Evolutionary conservation across 2,329 filamentous ascomycete species (phyloP).

Genomic region (Alternaria postmessia): DNA sequence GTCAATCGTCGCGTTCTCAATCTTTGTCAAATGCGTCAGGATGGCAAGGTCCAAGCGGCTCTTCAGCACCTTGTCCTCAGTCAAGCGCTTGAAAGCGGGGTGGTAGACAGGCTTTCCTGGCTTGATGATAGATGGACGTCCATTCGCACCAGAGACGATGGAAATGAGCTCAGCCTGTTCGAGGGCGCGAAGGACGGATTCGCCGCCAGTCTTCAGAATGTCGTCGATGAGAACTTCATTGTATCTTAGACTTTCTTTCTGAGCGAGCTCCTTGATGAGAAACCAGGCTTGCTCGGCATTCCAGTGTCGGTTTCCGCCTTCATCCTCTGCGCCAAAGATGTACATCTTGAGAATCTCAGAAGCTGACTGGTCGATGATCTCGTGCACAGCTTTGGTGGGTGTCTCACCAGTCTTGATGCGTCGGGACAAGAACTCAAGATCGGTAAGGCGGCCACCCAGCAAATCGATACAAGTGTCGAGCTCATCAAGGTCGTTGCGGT

Average conservation of each 20-base stretch:
- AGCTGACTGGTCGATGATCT: slow-evolving; percentile 88
- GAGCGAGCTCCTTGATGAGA: slow-evolving; percentile 79
- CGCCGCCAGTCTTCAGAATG: slow-evolving; percentile 75
- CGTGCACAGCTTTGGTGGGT: slow-evolving; percentile 79
- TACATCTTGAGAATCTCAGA: slow-evolving; percentile 95
- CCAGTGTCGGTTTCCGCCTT: slow-evolving; percentile 69
- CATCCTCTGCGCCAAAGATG: slow-evolving; percentile 69
- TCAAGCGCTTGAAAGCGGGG: slow-evolving; percentile 78
- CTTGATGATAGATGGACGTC: slow-evolving; percentile 78
- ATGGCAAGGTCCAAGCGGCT: slow-evolving; percentile 74
- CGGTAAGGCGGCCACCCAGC: slow-evolving; percentile 90
- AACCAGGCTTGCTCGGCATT: slow-evolving; percentile 89
- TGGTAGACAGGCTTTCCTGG: slow-evolving; percentile 87
- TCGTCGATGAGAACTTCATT: slow-evolving; percentile 83
- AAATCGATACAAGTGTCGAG: slow-evolving; percentile 82
- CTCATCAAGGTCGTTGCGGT: slow-evolving; percentile 68
- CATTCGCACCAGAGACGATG: slow-evolving; percentile 72
- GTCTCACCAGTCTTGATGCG: slow-evolving; percentile 87
- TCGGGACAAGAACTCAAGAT: slow-evolving; percentile 92
- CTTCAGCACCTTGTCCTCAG: slow-evolving; percentile 74
- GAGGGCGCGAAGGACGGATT: slow-evolving; percentile 78
- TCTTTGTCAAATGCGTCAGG: slow-evolving; percentile 72
- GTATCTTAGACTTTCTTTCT: slow-evolving; percentile 76
- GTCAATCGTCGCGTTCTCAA: slow-evolving; percentile 76
- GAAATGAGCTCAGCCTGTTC: slow-evolving; percentile 87